Conservation (phyloP, 495 filamentous ascomycete species). For the Hypoxylon subgilvum region DNA sequence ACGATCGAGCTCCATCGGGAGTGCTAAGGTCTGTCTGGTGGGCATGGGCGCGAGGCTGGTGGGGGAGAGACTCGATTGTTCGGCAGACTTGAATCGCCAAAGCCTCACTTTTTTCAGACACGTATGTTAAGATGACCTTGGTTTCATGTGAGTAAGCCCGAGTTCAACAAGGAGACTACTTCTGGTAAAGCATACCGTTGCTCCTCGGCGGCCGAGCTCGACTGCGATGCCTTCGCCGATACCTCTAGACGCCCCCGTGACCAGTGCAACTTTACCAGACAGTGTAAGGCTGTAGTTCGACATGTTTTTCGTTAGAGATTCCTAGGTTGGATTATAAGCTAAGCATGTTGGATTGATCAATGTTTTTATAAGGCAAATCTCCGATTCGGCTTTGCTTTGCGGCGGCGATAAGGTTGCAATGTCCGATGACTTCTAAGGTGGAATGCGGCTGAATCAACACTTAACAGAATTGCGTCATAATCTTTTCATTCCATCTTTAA, state of each 20-base stretch:
- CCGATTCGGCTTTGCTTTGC: too few species aligned
- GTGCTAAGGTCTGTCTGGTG: constrained; percentile 23
- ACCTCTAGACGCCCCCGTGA: constrained; percentile 73
- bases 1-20: constrained; percentile 12
- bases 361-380: too few species aligned
- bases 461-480: too few species aligned
- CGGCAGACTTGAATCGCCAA: constrained; percentile 42
- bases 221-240: constrained; percentile 76
- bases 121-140: constrained; percentile 52
- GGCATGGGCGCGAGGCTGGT: constrained; percentile 23
- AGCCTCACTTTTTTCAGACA: constrained; percentile 46
- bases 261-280: constrained; percentile 30
- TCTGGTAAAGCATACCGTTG: constrained; percentile 53
- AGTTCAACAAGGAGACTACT: neutral
- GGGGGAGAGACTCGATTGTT: constrained; percentile 41
- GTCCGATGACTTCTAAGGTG: too few species aligned
- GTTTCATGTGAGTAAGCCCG: neutral
- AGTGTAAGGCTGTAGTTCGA: constrained; percentile 27
- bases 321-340: too few species aligned
- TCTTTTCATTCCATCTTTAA: too few species aligned
- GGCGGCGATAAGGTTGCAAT: too few species aligned
- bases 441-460: too few species aligned
- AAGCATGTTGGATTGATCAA: too few species aligned
- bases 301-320: constrained; percentile 12
- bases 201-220: constrained; percentile 73